These are phyloP conservation scores for Mycena rosella DNA, from an alignment of 768 basidiomycete genomes.

Conservation along the genomic window DNA sequence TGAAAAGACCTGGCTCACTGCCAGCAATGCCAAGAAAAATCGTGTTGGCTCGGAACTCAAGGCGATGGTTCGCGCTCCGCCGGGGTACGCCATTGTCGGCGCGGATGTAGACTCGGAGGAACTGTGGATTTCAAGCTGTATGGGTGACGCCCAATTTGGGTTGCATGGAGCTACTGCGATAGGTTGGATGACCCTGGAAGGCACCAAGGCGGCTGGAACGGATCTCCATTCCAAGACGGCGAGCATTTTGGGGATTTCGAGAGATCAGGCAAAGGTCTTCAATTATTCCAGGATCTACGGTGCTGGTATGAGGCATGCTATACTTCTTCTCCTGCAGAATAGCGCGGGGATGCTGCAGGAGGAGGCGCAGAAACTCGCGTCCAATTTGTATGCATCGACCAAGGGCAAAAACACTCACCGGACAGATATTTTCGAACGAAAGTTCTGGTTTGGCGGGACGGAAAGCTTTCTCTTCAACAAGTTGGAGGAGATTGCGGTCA, in stretches of 20 bases:
- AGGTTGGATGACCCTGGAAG: constrained; percentile 99
- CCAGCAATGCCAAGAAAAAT: constrained; percentile 97
- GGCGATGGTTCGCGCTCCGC: constrained; percentile 95
- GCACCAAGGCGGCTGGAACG: constrained; percentile 93
- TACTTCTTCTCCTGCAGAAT: constrained; percentile 87
- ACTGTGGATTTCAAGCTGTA: constrained; percentile 98
- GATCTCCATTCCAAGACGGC: constrained; percentile 98
- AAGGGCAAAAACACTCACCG: constrained; percentile 92
- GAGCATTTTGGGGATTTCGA: constrained; percentile 89
- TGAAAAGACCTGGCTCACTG: constrained; percentile 98
- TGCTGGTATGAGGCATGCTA: constrained; percentile 96
- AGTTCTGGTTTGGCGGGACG: constrained; percentile 97
- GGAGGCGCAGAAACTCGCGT: constrained; percentile 83
- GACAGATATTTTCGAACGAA: constrained; percentile 77
- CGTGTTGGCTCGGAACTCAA: constrained; percentile 99
- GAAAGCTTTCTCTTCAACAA: constrained; percentile 99
- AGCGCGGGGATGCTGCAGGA: constrained; percentile 84
- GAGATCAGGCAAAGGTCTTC: constrained; percentile 98
- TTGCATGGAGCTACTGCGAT: constrained; percentile 96
- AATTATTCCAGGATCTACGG: constrained; percentile 99
- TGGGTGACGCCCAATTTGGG: constrained; percentile 99
- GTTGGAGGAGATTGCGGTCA: constrained; percentile 93
- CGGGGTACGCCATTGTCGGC: constrained; percentile 94
- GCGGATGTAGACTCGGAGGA: constrained; percentile 99
- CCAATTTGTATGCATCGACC: constrained; percentile 90